Evolutionary conservation across 768 basidiomycete genomes (phyloP).

Genomic region (Xerocomellus dryophilus): DNA sequence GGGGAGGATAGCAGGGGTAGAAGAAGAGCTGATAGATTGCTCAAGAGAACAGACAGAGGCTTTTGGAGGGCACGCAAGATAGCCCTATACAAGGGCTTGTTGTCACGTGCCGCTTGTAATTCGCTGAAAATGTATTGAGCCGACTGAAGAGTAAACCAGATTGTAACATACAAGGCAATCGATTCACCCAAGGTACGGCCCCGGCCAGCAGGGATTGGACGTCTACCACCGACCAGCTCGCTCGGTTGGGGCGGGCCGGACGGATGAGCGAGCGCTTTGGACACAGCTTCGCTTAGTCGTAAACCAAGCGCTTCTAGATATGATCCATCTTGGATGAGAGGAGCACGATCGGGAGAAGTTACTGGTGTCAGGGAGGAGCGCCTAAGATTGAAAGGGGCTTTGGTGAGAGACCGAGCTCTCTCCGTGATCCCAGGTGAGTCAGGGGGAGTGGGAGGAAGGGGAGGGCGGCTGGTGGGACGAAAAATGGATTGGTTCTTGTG

Average conservation of each 20-base stretch:
- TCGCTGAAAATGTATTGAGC: conserved; percentile 46
- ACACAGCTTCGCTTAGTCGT: conserved; percentile 78
- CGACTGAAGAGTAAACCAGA: conserved; percentile 10
- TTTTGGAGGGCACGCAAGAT: conserved; percentile 71
- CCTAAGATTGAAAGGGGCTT: conserved; percentile 59
- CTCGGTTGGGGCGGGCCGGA: conserved; percentile 46
- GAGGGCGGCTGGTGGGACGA: conserved; percentile 60
- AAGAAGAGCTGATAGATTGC: conserved; percentile 65
- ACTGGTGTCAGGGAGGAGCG: conserved; percentile 44
- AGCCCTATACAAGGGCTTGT: conserved; percentile 63
- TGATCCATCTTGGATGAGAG: conserved; percentile 71
- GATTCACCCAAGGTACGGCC: conserved; percentile 63
- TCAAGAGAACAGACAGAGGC: conserved; percentile 71
- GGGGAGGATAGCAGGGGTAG: conserved; percentile 65
- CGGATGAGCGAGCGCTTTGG: conserved; percentile 69
- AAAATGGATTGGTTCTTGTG: conserved; percentile 68
- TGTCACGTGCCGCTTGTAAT: conserved; percentile 60
- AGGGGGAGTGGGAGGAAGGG: conserved; percentile 45
- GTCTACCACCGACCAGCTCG: conserved; percentile 63
- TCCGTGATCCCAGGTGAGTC: conserved; percentile 43
- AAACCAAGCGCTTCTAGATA: conserved; percentile 75
- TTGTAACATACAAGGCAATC: conserved; percentile 61
- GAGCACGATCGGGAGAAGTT: conserved; percentile 34
- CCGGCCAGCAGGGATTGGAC: conserved; percentile 71
- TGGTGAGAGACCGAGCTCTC: conserved; percentile 51